Percentiles rank a stretch among this genome's conserved stretches.
phyloP scores from a whole-genome alignment of 1,139 yeast genomes.

The Protomyces lactucae-debilis region DNA sequence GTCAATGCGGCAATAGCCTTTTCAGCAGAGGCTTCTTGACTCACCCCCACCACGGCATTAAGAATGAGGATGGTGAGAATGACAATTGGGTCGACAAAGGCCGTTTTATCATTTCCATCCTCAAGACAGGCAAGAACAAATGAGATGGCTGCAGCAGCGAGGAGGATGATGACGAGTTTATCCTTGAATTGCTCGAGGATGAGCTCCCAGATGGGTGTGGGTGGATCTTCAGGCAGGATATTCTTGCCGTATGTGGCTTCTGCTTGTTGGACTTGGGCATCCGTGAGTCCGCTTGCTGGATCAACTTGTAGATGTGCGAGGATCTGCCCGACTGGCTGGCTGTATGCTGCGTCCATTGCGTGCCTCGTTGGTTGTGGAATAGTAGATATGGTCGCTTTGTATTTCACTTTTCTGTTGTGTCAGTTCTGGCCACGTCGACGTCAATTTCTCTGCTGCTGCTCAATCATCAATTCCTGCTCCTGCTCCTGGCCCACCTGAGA shows the following conservation, averaged over 20 bases:
- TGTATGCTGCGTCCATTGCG: slow-evolving; percentile 35
- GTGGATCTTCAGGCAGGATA: slow-evolving; percentile 39
- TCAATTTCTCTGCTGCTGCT: too few relatives aligned
- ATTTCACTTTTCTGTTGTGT: too few relatives aligned
- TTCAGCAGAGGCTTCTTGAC: slow-evolving; percentile 46
- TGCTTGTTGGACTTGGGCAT: slow-evolving; percentile 33
- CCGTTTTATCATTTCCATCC: slow-evolving; percentile 39
- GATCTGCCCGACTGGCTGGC: slow-evolving; percentile 34
- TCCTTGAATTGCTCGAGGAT: slow-evolving; percentile 43
- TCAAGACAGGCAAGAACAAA: slow-evolving; percentile 41
- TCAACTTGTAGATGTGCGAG: slow-evolving; percentile 35
- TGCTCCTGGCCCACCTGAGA: too few relatives aligned
- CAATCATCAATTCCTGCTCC: too few relatives aligned
- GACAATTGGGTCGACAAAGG: slow-evolving; percentile 43
- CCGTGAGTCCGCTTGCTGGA: slow-evolving; percentile 34
- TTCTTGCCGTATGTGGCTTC: slow-evolving; percentile 36
- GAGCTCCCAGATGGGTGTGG: slow-evolving; percentile 40
- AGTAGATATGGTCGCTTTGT: too few relatives aligned
- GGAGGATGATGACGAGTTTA: slow-evolving; percentile 41
- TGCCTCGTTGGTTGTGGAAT: background rate
- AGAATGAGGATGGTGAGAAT: slow-evolving; percentile 41
- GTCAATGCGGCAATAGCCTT: slow-evolving; percentile 43
- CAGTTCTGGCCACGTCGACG: too few relatives aligned
- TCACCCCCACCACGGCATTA: slow-evolving; percentile 46
- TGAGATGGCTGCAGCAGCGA: slow-evolving; percentile 43